Conservation (phyloP, 1,139 yeast genomes). For the Yamadazyma triangularis region DNA sequence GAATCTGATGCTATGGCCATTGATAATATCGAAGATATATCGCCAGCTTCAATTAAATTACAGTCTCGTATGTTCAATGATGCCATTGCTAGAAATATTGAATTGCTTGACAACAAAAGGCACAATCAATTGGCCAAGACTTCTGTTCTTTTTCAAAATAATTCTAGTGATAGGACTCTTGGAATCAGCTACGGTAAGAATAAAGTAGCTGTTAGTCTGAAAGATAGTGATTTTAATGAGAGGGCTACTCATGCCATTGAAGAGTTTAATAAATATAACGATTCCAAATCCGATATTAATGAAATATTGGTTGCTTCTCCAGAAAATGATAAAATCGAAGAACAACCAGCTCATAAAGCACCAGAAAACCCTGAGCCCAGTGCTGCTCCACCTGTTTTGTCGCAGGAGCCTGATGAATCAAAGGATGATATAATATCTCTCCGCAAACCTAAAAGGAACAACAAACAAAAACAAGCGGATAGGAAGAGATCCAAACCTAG, state of each 20-base stretch:
- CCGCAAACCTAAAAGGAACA: conserved; percentile 26
- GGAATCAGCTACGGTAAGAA: conserved; percentile 7
- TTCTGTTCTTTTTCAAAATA: conserved; percentile 3
- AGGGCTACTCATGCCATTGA: conserved; percentile 16
- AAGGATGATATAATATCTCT: conserved; percentile 58
- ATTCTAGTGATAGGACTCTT: neutral
- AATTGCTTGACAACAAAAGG: conserved; percentile 2
- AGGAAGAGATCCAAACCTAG: conserved; percentile 7
- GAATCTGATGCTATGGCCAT: conserved; percentile 1
- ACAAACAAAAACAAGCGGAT: conserved; percentile 9
- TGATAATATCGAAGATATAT: neutral
- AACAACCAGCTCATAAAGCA: conserved; percentile 3
- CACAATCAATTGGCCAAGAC: neutral
- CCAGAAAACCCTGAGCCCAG: too few relatives aligned
- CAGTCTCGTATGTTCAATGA: conserved; percentile 15
- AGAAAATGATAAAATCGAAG: conserved; percentile 1
- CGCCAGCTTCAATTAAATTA: conserved; percentile 2
- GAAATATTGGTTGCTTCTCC: too few relatives aligned
- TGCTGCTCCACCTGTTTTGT: too few relatives aligned
- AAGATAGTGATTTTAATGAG: conserved; percentile 10
- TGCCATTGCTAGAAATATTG: conserved; percentile 11
- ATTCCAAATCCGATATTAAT: too few relatives aligned
- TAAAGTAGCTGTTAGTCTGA: neutral
- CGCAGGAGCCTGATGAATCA: too few relatives aligned
- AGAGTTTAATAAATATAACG: conserved; percentile 16